These are phyloP conservation scores for Aegilops bicornis DNA, from an alignment of 176 grass and related monocot genomes.

Conservation along the genomic window DNA sequence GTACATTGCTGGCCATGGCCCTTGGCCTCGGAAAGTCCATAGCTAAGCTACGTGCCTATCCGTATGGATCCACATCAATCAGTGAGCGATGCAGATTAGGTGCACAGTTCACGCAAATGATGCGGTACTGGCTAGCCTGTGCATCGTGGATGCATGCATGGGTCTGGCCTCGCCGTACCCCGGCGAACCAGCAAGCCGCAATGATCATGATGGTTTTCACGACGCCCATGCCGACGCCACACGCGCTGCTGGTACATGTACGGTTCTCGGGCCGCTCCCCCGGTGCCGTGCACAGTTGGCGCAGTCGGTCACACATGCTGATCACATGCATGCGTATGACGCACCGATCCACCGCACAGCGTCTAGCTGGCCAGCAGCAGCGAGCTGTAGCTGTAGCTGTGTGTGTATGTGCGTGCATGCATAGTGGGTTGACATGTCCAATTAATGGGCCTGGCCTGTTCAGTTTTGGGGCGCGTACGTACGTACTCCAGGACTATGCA, in stretches of 20 bases:
- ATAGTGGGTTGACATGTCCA: slow-evolving; percentile 34
- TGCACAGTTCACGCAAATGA: not conserved
- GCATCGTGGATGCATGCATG: not conserved
- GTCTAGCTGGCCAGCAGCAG: not conserved
- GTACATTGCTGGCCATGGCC: not conserved
- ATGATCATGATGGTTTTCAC: not conserved
- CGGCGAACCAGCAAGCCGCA: not conserved
- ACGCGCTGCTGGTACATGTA: not conserved
- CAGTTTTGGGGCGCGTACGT: not conserved
- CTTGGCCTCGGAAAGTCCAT: not conserved
- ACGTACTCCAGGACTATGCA: not conserved
- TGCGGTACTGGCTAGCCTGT: not conserved
- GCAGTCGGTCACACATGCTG: not conserved
- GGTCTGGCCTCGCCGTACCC: not conserved
- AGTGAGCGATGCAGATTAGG: not conserved
- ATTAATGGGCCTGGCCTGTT: not conserved
- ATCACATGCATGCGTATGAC: slow-evolving; percentile 1
- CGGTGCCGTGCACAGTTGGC: not conserved
- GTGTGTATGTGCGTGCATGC: not conserved
- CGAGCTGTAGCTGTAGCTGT: not conserved
- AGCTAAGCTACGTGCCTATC: not conserved
- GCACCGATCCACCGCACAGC: not conserved
- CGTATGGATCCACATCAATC: slow-evolving; percentile 17
- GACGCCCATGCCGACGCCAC: not conserved
- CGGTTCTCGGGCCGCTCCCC: not conserved